Percentiles rank a stretch among this genome's conserved stretches.
phyloP scores from a whole-genome alignment of 1,284 basidiomycete genomes.

The Ustilago xerochloae region DNA sequence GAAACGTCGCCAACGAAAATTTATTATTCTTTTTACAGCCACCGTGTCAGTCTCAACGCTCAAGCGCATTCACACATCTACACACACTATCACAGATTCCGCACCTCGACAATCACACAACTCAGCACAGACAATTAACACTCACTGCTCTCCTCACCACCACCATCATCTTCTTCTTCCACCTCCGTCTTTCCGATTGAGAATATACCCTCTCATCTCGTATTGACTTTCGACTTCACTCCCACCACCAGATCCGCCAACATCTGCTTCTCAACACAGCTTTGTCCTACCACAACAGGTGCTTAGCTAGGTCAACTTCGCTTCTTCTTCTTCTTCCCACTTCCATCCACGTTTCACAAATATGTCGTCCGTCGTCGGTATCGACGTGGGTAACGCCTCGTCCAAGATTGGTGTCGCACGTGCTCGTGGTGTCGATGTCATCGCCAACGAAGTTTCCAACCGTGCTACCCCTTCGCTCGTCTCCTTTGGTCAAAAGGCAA shows the following conservation, averaged over 20 bases:
- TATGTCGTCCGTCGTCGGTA: slow-evolving; percentile 65
- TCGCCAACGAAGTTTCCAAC: slow-evolving; percentile 67
- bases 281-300: neutral
- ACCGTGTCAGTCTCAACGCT: too few relatives aligned
- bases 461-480: slow-evolving; percentile 66
- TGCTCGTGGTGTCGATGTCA: slow-evolving; percentile 65
- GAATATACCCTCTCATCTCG: slow-evolving; percentile 14
- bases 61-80: too few relatives aligned
- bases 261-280: slow-evolving; percentile 11
- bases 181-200: neutral
- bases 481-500: slow-evolving; percentile 66
- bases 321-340: neutral
- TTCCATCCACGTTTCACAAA: neutral
- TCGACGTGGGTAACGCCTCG: slow-evolving; percentile 65
- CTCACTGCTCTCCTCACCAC: neutral
- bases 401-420: slow-evolving; percentile 66
- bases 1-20: slow-evolving; percentile 28
- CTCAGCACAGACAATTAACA: neutral
- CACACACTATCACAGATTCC: too few relatives aligned
- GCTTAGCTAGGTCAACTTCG: neutral
- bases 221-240: slow-evolving; percentile 6
- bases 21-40: neutral
- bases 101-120: too few relatives aligned
- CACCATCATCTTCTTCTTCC: slow-evolving; percentile 3
- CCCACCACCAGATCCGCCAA: slow-evolving; percentile 1